Percentiles rank a stretch among this genome's conserved stretches.
Conservation (phyloP, 768 basidiomycete genomes). For the Flagelloscypha sp. region DNA sequence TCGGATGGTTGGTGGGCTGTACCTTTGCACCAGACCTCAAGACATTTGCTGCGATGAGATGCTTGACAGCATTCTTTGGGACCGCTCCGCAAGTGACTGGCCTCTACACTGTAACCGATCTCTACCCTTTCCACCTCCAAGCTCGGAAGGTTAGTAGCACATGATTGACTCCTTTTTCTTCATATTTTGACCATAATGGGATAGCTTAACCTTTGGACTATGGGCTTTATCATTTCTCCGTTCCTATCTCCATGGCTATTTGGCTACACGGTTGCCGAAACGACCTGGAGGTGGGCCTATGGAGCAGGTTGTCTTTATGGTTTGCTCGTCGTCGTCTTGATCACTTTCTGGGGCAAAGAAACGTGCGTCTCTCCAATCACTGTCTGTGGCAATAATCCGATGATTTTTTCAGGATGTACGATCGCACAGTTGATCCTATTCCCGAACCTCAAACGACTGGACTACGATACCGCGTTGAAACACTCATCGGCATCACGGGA, state of each 20-base stretch:
- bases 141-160: constrained; percentile 43
- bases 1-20: constrained; percentile 51
- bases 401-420: constrained; percentile 42
- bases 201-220: constrained; percentile 63
- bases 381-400: not conserved
- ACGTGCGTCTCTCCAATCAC: constrained; percentile 34
- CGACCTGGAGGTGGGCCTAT: constrained; percentile 59
- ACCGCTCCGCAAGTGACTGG: constrained; percentile 60
- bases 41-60: constrained; percentile 36
- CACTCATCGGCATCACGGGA: constrained; percentile 58
- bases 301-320: constrained; percentile 57
- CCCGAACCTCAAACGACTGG: constrained; percentile 33
- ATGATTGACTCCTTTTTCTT: not conserved
- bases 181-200: not conserved
- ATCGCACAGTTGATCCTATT: constrained; percentile 47
- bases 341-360: constrained; percentile 56
- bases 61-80: constrained; percentile 26
- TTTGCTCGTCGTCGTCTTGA: constrained; percentile 44
- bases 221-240: constrained; percentile 63
- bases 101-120: constrained; percentile 51
- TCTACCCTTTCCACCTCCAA: constrained; percentile 64
- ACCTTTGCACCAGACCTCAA: constrained; percentile 50
- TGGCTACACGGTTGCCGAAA: constrained; percentile 57
- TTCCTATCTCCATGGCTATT: constrained; percentile 59
- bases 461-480: constrained; percentile 46